Conservation (phyloP, 2,329 filamentous ascomycete genomes). For the Claviceps quebecensis region DNA sequence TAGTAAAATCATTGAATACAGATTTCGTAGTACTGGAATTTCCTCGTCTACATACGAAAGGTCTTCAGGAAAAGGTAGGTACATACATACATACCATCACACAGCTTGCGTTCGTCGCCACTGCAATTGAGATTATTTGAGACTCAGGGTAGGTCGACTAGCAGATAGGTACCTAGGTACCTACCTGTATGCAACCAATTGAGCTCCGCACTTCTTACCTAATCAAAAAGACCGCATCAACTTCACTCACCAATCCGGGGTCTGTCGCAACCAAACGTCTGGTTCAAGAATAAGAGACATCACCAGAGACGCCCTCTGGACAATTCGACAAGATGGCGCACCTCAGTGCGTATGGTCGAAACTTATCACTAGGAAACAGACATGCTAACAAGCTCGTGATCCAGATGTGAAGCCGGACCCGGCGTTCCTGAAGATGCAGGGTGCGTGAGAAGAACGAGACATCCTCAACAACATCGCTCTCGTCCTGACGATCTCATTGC, state of each 20-base stretch:
- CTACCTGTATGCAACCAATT: no score
- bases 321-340: constrained; percentile 23
- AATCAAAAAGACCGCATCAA: background rate
- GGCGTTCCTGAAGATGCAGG: constrained; percentile 26
- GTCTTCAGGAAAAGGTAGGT: no score
- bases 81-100: no score
- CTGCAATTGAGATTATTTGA: no score
- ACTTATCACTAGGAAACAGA: background rate
- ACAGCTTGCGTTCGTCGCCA: no score
- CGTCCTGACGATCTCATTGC: background rate
- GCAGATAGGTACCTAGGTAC: no score
- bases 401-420: constrained; percentile 28
- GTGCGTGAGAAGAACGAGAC: constrained; percentile 16
- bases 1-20: no score
- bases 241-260: background rate
- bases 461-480: background rate
- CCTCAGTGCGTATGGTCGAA: constrained; percentile 17
- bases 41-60: no score
- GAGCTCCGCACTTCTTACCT: constrained; percentile 2
- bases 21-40: no score
- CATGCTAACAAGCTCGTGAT: constrained; percentile 13
- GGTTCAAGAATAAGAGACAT: constrained; percentile 6
- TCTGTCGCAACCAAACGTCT: constrained; percentile 11
- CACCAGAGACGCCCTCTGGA: constrained; percentile 12
- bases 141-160: no score